phyloP scores from a whole-genome alignment of 1,284 basidiomycete species.

The Macrocybe sp. region DNA sequence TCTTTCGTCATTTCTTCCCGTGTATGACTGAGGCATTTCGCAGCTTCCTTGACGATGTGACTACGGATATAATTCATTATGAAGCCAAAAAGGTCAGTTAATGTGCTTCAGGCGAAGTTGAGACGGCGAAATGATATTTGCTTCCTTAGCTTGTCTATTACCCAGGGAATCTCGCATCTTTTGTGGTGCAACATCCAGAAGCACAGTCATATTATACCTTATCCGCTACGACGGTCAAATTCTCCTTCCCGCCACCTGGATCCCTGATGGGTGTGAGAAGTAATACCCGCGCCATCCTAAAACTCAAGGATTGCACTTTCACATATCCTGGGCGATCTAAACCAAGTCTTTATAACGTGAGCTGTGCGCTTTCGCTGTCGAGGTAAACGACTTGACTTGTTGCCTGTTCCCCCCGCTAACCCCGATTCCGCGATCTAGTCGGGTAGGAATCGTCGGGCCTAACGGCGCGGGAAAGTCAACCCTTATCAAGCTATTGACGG shows the following conservation, averaged over 20 bases:
- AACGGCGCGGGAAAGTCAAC: constrained; percentile 96
- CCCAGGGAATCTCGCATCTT: constrained; percentile 88
- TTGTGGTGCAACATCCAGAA: constrained; percentile 90
- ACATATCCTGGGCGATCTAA: constrained; percentile 87
- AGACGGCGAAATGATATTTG: background rate
- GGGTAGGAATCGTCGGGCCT: constrained; percentile 88
- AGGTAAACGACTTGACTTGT: constrained; percentile 42
- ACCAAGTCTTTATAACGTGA: constrained; percentile 86
- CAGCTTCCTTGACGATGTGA: constrained; percentile 94
- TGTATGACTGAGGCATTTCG: constrained; percentile 8
- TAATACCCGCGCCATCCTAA: constrained; percentile 94
- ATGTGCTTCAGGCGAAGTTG: constrained; percentile 4
- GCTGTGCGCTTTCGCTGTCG: constrained; percentile 89
- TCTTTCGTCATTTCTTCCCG: constrained; percentile 4
- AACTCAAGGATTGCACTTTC: constrained; percentile 89
- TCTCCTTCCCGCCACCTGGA: constrained; percentile 94
- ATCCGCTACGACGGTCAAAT: constrained; percentile 92
- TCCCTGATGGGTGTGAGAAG: constrained; percentile 97
- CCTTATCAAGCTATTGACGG: constrained; percentile 94
- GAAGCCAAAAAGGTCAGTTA: constrained; percentile 80
- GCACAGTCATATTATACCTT: constrained; percentile 98
- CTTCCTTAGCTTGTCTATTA: constrained; percentile 81
- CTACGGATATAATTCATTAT: constrained; percentile 98
- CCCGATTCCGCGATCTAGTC: constrained; percentile 36
- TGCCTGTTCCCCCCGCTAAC: background rate